Evolutionary conservation across 2,329 filamentous ascomycete species (phyloP).

Genomic region (Gnomoniopsis sp.): DNA sequence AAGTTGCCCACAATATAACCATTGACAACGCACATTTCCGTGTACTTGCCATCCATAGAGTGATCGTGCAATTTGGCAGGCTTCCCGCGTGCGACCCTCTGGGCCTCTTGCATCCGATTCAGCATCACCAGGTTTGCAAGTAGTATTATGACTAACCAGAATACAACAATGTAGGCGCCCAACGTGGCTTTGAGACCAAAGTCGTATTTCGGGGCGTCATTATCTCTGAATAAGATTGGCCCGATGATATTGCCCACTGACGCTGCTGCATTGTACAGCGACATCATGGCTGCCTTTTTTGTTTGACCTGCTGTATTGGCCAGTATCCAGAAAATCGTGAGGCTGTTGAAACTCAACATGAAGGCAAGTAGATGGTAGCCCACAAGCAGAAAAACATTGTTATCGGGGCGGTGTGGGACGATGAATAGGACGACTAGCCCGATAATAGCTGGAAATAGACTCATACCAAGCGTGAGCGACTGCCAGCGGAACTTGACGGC

Average conservation of each 20-base stretch:
- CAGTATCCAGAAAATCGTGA: constrained; percentile 67
- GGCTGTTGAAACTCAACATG: constrained; percentile 61
- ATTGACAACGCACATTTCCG: constrained; percentile 18
- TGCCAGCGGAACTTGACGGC: constrained; percentile 57
- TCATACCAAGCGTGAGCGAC: constrained; percentile 46
- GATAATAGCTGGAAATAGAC: constrained; percentile 58
- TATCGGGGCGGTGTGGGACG: constrained; percentile 38
- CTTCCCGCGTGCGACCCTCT: constrained; percentile 58
- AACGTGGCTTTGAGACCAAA: constrained; percentile 55
- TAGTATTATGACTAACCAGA: constrained; percentile 51
- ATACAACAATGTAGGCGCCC: constrained; percentile 51
- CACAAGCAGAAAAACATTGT: constrained; percentile 48
- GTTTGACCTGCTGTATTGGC: constrained; percentile 66
- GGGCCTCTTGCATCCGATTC: constrained; percentile 54
- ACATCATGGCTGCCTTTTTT: constrained; percentile 64
- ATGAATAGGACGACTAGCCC: constrained; percentile 57
- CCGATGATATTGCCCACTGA: constrained; percentile 66
- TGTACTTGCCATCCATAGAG: constrained; percentile 56
- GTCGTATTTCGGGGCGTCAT: constrained; percentile 56
- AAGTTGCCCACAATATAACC: constrained; percentile 39
- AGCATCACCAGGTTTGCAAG: constrained; percentile 51
- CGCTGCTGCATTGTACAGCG: constrained; percentile 59
- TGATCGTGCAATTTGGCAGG: constrained; percentile 54
- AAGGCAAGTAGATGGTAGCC: constrained; percentile 66
- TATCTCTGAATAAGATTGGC: constrained; percentile 56